Percentiles rank a stretch among this genome's conserved stretches.
These are phyloP conservation scores for Ogataea kodamae DNA, from an alignment of 805 yeast genomes.

Conservation along the genomic window DNA sequence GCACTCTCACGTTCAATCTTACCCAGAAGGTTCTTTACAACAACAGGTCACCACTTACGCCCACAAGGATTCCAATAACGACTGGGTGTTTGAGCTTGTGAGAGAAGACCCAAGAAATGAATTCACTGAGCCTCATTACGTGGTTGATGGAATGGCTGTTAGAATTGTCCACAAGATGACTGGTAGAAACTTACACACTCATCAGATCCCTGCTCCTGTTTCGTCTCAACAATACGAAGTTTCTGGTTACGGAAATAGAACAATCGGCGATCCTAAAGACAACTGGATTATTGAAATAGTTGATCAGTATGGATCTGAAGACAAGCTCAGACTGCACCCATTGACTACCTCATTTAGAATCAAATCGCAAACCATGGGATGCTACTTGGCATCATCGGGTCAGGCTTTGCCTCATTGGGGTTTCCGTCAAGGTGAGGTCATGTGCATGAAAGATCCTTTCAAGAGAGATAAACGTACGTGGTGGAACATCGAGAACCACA, in stretches of 20 bases:
- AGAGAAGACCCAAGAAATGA: conserved; percentile 40
- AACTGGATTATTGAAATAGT: conserved; percentile 88
- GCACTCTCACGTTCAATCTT: conserved; percentile 83
- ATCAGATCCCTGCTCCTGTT: conserved; percentile 72
- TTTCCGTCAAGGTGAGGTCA: conserved; percentile 83
- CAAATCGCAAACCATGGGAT: conserved; percentile 58
- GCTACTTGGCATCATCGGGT: conserved; percentile 77
- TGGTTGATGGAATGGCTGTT: conserved; percentile 62
- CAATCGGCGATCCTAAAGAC: conserved; percentile 75
- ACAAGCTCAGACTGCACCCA: conserved; percentile 58
- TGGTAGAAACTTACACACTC: conserved; percentile 79
- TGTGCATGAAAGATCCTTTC: conserved; percentile 67
- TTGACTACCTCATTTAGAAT: conserved; percentile 70
- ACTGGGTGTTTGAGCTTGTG: conserved; percentile 67
- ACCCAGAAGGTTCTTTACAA: conserved; percentile 90
- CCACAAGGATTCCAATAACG: conserved; percentile 82
- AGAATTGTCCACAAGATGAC: conserved; percentile 71
- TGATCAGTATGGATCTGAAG: conserved; percentile 55
- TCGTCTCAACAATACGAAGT: conserved; percentile 71
- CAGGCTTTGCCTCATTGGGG: conserved; percentile 76
- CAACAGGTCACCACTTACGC: conserved; percentile 94
- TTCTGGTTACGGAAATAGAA: conserved; percentile 75
- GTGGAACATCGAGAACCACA: conserved; percentile 81
- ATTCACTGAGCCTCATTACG: conserved; percentile 33
- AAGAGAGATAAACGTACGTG: conserved; percentile 77